phyloP scores from a whole-genome alignment of 164 flowering plant genomes.

The Annona cherimola region DNA sequence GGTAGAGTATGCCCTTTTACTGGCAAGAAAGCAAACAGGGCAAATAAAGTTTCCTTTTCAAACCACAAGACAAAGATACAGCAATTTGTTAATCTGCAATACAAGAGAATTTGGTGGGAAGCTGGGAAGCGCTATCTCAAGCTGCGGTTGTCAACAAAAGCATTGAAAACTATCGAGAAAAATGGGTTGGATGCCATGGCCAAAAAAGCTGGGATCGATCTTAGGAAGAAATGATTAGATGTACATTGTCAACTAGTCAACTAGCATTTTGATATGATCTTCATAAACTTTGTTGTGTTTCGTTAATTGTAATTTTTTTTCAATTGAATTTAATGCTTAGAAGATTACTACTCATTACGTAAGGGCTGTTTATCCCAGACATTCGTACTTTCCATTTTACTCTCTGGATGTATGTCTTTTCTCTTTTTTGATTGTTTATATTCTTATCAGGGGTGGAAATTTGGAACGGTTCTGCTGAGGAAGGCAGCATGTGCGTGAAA shows the following conservation, averaged over 20 bases:
- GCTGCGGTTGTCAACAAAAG: slow-evolving; percentile 84
- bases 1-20: slow-evolving; percentile 92
- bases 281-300: background rate
- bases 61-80: slow-evolving; percentile 83
- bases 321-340: background rate
- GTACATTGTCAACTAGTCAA: background rate
- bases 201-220: slow-evolving; percentile 93
- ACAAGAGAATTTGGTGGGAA: slow-evolving; percentile 97
- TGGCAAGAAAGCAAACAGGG: slow-evolving; percentile 86
- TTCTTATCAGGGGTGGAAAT: background rate
- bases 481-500: no score
- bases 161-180: slow-evolving; percentile 90
- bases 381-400: background rate
- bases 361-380: background rate
- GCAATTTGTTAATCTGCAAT: slow-evolving; percentile 92
- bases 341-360: background rate
- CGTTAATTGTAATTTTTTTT: background rate
- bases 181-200: slow-evolving; percentile 87
- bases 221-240: slow-evolving; percentile 45
- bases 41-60: slow-evolving; percentile 78
- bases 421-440: background rate
- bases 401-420: background rate
- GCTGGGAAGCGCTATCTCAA: slow-evolving; percentile 82
- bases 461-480: background rate
- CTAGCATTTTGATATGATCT: background rate